Percentiles rank a stretch among this genome's conserved stretches.
Conservation (phyloP, 139 green algal genomes). For the Yamagishiella unicocca region DNA sequence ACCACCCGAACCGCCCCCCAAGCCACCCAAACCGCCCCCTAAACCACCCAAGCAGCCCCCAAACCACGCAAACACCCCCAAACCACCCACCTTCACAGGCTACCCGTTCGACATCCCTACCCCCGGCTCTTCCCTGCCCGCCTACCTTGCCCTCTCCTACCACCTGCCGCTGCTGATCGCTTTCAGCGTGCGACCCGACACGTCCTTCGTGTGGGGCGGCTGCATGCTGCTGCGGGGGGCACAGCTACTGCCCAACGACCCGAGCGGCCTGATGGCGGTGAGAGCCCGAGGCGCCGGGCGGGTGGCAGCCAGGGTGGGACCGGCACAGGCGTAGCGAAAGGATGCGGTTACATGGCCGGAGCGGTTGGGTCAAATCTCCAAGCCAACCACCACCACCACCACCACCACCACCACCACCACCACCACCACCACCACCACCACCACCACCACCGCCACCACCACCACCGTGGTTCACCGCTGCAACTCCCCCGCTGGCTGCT, state of each 20-base stretch:
- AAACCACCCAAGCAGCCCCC: no score
- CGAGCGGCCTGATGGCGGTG: conserved; percentile 72
- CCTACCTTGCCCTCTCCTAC: conserved; percentile 76
- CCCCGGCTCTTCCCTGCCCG: conserved; percentile 56
- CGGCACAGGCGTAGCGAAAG: neutral
- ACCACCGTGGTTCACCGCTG: no score
- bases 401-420: no score
- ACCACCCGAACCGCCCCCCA: no score
- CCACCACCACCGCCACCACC: no score
- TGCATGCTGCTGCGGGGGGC: conserved; percentile 88
- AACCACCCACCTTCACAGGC: no score
- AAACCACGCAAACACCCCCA: no score
- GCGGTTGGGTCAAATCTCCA: neutral
- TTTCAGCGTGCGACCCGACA: conserved; percentile 75
- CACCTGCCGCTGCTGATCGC: conserved; percentile 88
- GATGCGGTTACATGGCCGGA: neutral
- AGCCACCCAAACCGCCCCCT: no score
- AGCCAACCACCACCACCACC: no score
- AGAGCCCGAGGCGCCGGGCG: neutral
- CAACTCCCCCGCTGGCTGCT: no score
- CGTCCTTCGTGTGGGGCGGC: conserved; percentile 90
- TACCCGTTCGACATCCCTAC: conserved; percentile 91
- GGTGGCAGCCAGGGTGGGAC: neutral
- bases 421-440: no score
- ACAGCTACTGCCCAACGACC: conserved; percentile 64